Evolutionary conservation across 2,329 filamentous ascomycete genomes (phyloP), one percentile per base, ranked within the genome.

Genomic region (Erysiphe pisi): DNA sequence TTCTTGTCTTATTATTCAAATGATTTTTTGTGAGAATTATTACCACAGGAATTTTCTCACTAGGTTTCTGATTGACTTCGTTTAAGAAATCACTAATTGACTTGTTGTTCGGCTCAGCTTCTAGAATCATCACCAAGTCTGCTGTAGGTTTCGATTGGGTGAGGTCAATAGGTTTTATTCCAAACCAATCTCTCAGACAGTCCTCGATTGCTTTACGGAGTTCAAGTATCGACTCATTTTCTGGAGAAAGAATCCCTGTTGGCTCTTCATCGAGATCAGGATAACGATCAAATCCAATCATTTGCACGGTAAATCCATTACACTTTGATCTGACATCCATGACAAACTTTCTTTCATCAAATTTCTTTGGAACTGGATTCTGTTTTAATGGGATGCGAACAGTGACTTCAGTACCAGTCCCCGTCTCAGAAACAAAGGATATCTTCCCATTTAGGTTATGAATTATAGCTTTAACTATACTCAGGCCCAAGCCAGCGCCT

Each of bases 401-500:
- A 20, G 68, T 79, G 11, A 88, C 85, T 31, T 86, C 85, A 0
- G 88, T 90, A 1, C 89, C 89, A 56, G 85, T 83, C 1, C 85
- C 84, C 14, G 84, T 83, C 76, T 86, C 84, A 75, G 85, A 88
- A 47, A 84, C 84, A 49, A 91, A 84, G 12, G 87, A 84, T 65
- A 91, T 87, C 9, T 83, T 85, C 0, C 89, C 89, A 43, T 86
- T 85, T 0, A 91, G 82, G 40, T 87, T 86, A 71, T 86, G 85
- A 22, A 90, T 86, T 52, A 91, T 87, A 76, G 85, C 84, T 58
- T 85, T 85, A 36, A 91, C 89, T 18, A 91, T 89, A 22, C 87
- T 88, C 58, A 91, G 82, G 0, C 89, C 89, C 0, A 91, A 82
- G 0, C 89, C 89, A 0, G 87, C 88, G 0, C 89, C 89, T 7